Conservation (phyloP, 768 basidiomycete genomes). For the Auriscalpium microsporum region DNA sequence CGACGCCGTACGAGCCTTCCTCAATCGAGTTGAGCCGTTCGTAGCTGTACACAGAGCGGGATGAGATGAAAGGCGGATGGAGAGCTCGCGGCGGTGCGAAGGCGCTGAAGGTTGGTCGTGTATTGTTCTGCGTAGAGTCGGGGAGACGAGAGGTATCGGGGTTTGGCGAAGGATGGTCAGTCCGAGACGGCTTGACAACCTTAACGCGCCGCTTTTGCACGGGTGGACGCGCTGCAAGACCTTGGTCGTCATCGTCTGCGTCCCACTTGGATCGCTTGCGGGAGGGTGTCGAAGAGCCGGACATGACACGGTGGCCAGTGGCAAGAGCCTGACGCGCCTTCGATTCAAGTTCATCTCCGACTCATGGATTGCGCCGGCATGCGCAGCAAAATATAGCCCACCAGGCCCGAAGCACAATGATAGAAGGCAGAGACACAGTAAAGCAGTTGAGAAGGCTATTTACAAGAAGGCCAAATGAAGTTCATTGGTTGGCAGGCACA, state of each 20-base stretch:
- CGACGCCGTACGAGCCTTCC: slow-evolving; percentile 96
- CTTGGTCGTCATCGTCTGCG: slow-evolving; percentile 34
- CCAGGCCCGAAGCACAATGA: too few relatives aligned
- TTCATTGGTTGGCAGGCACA: too few relatives aligned
- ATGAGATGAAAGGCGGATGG: slow-evolving; percentile 76
- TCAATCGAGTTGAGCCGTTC: slow-evolving; percentile 96
- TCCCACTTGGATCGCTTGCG: slow-evolving; percentile 77
- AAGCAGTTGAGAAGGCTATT: too few relatives aligned
- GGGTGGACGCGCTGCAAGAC: slow-evolving; percentile 25
- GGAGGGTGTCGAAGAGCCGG: slow-evolving; percentile 44
- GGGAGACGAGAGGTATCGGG: slow-evolving; percentile 12
- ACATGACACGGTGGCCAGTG: neutral
- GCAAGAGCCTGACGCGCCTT: neutral
- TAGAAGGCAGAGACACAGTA: too few relatives aligned
- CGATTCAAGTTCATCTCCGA: neutral
- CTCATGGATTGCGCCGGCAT: too few relatives aligned
- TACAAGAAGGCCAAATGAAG: too few relatives aligned
- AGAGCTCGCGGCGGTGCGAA: slow-evolving; percentile 69
- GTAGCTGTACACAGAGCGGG: slow-evolving; percentile 90
- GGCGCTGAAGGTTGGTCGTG: slow-evolving; percentile 39
- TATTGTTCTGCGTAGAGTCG: slow-evolving; percentile 10
- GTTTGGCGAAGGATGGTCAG: slow-evolving; percentile 13
- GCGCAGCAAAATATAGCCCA: too few relatives aligned
- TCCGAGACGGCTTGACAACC: slow-evolving; percentile 24
- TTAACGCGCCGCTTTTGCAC: slow-evolving; percentile 51